Conservation (phyloP, 2,329 filamentous ascomycete genomes). For the Penicillium sp. region DNA sequence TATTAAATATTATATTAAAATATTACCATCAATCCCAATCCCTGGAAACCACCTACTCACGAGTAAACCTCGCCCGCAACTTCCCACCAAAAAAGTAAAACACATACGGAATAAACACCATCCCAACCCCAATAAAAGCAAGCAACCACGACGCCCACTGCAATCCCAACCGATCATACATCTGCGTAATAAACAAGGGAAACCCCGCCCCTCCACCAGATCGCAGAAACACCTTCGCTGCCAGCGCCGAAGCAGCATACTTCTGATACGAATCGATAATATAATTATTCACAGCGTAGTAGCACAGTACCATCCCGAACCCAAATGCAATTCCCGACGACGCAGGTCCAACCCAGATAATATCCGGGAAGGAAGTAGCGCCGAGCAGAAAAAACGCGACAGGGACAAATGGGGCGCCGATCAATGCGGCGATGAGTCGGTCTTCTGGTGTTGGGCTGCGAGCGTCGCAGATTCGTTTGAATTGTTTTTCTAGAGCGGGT, state of each 20-base stretch:
- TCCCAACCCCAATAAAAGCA: conserved; percentile 47
- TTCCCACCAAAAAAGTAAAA: conserved; percentile 17
- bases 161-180: conserved; percentile 64
- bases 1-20: too few relatives aligned
- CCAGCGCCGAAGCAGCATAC: conserved; percentile 41
- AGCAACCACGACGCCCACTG: conserved; percentile 67
- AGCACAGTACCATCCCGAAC: conserved; percentile 75
- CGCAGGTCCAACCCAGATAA: conserved; percentile 51
- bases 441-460: conserved; percentile 67
- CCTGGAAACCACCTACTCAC: background rate
- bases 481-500: conserved; percentile 64
- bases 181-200: conserved; percentile 70
- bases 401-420: conserved; percentile 62
- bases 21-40: background rate
- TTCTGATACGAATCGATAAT: conserved; percentile 57
- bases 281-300: conserved; percentile 68
- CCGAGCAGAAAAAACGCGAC: conserved; percentile 58
- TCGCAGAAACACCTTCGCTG: conserved; percentile 45
- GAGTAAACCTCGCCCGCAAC: conserved; percentile 13
- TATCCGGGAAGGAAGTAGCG: conserved; percentile 55
- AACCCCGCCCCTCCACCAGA: conserved; percentile 63
- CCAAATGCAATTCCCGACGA: conserved; percentile 61
- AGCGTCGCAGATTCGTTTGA: conserved; percentile 54
- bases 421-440: conserved; percentile 69
- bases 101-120: conserved; percentile 20